phyloP scores from a whole-genome alignment of 2,329 filamentous ascomycete species.

The Stachybotrys chartarum region DNA sequence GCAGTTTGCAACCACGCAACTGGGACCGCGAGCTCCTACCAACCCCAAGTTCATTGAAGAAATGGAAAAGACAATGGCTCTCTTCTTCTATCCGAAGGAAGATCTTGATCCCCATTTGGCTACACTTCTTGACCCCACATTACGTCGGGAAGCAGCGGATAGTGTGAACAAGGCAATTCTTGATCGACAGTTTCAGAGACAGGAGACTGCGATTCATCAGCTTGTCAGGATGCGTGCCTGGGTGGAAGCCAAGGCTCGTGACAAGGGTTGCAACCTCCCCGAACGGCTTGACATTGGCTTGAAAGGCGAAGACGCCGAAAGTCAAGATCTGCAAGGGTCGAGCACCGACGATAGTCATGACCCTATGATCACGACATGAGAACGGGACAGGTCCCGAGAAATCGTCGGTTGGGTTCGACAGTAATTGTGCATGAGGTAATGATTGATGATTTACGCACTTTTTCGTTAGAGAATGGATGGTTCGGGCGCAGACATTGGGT shows the following conservation, averaged over 20 bases:
- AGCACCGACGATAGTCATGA: slow-evolving; percentile 35
- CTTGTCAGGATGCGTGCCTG: slow-evolving; percentile 78
- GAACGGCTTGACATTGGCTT: slow-evolving; percentile 29
- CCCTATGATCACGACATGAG: slow-evolving; percentile 45
- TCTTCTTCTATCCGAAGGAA: slow-evolving; percentile 82
- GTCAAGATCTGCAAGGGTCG: slow-evolving; percentile 12
- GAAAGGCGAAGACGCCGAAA: slow-evolving; percentile 25
- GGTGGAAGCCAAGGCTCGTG: slow-evolving; percentile 61
- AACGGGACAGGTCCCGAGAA: neutral
- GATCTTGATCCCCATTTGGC: slow-evolving; percentile 69
- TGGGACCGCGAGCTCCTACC: slow-evolving; percentile 79
- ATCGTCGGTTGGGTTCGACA: neutral
- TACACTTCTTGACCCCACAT: slow-evolving; percentile 67
- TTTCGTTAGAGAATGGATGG: too few species aligned
- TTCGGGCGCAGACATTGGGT: too few species aligned
- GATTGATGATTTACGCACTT: neutral
- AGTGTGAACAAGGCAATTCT: slow-evolving; percentile 87
- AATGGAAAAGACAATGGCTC: slow-evolving; percentile 85
- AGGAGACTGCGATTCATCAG: slow-evolving; percentile 75
- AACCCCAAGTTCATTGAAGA: slow-evolving; percentile 77
- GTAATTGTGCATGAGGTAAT: neutral
- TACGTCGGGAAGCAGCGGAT: slow-evolving; percentile 78
- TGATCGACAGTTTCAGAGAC: slow-evolving; percentile 60
- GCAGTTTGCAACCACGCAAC: slow-evolving; percentile 78
- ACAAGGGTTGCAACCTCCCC: slow-evolving; percentile 22